Conservation (phyloP, 805 yeast genomes). For the Maudiozyma serrabonitensis region DNA sequence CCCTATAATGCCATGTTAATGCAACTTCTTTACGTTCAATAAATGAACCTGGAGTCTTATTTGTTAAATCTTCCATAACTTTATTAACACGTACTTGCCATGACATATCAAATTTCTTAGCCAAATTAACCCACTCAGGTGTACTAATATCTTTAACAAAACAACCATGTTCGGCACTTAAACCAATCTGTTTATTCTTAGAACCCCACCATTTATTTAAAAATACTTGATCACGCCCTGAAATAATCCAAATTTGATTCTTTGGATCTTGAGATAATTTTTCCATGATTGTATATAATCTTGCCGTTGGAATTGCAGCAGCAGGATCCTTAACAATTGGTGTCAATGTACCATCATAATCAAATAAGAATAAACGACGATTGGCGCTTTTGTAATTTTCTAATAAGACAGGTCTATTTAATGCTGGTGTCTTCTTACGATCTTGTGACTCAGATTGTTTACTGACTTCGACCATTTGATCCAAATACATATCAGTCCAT, state of each 20-base stretch:
- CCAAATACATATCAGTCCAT: constrained; percentile 64
- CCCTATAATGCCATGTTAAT: constrained; percentile 93
- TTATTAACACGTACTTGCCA: constrained; percentile 84
- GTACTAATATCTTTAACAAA: constrained; percentile 69
- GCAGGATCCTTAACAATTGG: constrained; percentile 95
- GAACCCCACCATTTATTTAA: constrained; percentile 81
- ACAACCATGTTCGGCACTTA: constrained; percentile 97
- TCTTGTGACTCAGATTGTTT: constrained; percentile 34
- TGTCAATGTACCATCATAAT: constrained; percentile 94
- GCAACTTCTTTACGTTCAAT: constrained; percentile 88
- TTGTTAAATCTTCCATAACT: constrained; percentile 66
- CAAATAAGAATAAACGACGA: constrained; percentile 77
- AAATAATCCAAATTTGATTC: constrained; percentile 88
- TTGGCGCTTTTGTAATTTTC: constrained; percentile 50
- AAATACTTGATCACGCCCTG: constrained; percentile 90
- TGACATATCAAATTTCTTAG: constrained; percentile 77
- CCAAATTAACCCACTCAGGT: constrained; percentile 70
- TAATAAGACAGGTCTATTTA: constrained; percentile 59
- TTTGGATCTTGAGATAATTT: constrained; percentile 61
- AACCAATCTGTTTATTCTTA: constrained; percentile 52
- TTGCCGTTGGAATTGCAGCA: constrained; percentile 91
- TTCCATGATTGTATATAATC: constrained; percentile 50
- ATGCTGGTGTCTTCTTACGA: constrained; percentile 65
- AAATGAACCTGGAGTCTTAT: constrained; percentile 80
- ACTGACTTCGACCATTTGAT: constrained; percentile 33